Percentiles rank a stretch among this genome's conserved stretches.
Conservation (phyloP, 1,284 basidiomycete genomes). For the Ustilago vetiveriae region DNA sequence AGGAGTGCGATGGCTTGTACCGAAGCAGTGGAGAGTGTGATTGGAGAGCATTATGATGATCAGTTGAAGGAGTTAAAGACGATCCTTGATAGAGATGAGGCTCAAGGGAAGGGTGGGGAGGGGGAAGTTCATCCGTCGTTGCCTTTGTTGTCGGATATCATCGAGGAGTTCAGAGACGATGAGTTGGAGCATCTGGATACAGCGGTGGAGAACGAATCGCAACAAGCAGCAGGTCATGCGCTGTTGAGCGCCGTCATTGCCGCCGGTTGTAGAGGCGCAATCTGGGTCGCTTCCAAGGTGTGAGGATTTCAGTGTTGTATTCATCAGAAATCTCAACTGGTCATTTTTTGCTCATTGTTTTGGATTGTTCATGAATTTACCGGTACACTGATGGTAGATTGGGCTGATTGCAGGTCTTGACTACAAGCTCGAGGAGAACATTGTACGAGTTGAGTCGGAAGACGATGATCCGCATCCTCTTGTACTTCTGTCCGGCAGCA, state of each 20-base stretch:
- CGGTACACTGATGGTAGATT: no score
- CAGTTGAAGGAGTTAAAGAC: constrained; percentile 54
- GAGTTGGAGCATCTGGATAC: constrained; percentile 93
- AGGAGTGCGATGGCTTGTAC: constrained; percentile 98
- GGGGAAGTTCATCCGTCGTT: constrained; percentile 75
- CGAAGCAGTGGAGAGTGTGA: constrained; percentile 95
- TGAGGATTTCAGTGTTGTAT: no score
- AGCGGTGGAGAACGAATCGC: constrained; percentile 87
- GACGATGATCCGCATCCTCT: background rate
- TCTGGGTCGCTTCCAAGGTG: constrained; percentile 75
- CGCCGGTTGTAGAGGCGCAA: constrained; percentile 86
- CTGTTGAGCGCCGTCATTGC: constrained; percentile 85
- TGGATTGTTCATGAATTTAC: no score
- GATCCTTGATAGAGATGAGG: constrained; percentile 33
- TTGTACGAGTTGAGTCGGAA: no score
- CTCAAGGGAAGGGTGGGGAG: background rate
- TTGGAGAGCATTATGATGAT: constrained; percentile 97
- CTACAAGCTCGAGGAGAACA: no score
- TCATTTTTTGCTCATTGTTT: no score
- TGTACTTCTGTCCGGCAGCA: background rate
- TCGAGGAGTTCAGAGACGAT: constrained; percentile 90
- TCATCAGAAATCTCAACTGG: no score
- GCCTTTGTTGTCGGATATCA: constrained; percentile 77
- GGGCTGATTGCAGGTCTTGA: no score
- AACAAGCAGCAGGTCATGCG: constrained; percentile 90